Base-by-base conservation (phyloP, 805 yeast species). In the Candida ponderosae region DNA sequence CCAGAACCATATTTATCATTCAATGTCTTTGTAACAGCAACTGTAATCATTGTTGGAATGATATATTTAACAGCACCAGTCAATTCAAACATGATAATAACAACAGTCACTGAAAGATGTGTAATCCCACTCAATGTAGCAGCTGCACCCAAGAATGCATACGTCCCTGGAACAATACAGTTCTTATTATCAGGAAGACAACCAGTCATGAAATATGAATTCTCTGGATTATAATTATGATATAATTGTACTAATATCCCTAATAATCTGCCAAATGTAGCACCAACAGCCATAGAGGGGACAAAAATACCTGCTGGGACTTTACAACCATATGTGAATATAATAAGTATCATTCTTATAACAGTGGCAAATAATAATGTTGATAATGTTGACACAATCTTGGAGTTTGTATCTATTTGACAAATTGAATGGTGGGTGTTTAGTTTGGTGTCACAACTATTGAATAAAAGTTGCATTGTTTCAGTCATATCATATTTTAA, bases 251-350 rank as follows among this genome's bases (percentile, higher is more conserved):
- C 78, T 6, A 82, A 41, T 8, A 87, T 62, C 5, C 98, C 97
- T 11, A 93, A 50, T 0, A 89, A 81, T 36, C 97, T 70, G 7
- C 98, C 98, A 59, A 86, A 83, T 0, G 95, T 76, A 0, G 97
- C 97, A 18, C 98, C 98, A 2, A 88, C 83, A 0, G 96, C 89
- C 95, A 93, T 86, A 2, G 96, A 84, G 3, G 98, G 98, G 37
- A 93, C 95, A 60, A 93, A 82, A 6, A 90, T 86, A 14, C 98
- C 98, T n/a, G 97, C 95, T 0, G 98, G 98, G 0, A 90, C 89
- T 59, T 82, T 87, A 43, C 88, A 79, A 3, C 96, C 96, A 56
- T 94, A 93, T 0, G 97, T 82, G 14, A 93, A 67, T 20, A 88
- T 73, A 20, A 93, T 85, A 35, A 93, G 67, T 0, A 70, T 44